Evolutionary conservation across 306 rosid species (phyloP), one percentile per base, ranked within the genome.

Genomic region (Cicer chorassanicum): DNA sequence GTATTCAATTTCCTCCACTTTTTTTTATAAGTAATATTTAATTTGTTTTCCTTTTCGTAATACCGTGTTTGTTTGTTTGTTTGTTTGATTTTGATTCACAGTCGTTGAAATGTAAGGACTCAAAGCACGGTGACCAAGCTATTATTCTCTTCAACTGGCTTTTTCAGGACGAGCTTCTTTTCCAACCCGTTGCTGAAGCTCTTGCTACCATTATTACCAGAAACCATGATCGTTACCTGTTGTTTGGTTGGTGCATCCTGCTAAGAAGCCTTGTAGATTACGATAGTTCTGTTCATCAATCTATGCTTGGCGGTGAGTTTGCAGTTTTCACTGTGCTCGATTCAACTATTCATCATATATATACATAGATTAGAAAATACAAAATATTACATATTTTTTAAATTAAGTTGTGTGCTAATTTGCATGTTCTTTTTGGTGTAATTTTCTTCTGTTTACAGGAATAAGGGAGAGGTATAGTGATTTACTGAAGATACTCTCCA

Each of bases 191-290:
- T 61, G 87, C 87, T 1, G 61, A 82, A 66, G 82, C 81, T 11
- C 89, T 93, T 75, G 90, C 90, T 9, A 69, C 78, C 78, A 36
- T 93, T 5, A 60, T 89, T 9, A 40, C 78, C 9, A 79, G 81
- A 34, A 91, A 88, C 60, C 87, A 84, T 2, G 96, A 91, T 62
- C 93, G 88, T 39, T 93, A 88, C 59, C 64, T 93, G 67, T 81
- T 87, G 75, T 80, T 91, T 41, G 96, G 94, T 40, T 93, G 98
- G 98, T 93, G 98, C 80, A 44, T 85, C 4, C 88, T 93, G 29
- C 86, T 88, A 16, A 89, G 98, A 48, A 80, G 76, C 59, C 86
- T 91, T 34, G 72, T 86, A 15, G 91, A 91, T 54, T 88, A 40
- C 21, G 92, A 91, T 51, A 70, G 42, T 73, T 77, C 84, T 55